Evolutionary conservation across 306 rosid species (phyloP).

Genomic region (Clitoria ternatea): DNA sequence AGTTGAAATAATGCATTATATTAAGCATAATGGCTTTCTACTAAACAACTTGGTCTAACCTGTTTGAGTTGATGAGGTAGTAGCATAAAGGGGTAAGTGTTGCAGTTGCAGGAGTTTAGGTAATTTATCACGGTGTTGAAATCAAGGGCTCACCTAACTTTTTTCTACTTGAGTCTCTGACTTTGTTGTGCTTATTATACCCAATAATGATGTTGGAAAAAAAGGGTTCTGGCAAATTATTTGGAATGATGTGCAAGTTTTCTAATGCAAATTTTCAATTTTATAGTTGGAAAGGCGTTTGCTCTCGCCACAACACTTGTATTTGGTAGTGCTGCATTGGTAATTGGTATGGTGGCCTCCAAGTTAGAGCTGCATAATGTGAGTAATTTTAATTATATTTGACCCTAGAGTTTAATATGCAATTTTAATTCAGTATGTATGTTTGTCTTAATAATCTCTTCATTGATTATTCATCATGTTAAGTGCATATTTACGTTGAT

Average conservation of each 20-base stretch:
- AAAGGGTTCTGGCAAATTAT: background rate
- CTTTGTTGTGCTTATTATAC: background rate
- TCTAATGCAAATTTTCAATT: conserved; percentile 22
- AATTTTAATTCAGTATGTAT: background rate
- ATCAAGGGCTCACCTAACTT: background rate
- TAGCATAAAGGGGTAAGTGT: background rate
- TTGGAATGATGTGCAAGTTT: background rate
- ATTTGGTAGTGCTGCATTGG: conserved; percentile 71
- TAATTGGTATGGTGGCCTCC: conserved; percentile 59
- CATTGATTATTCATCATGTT: conserved; percentile 13
- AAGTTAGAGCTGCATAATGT: conserved; percentile 64
- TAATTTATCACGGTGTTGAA: background rate
- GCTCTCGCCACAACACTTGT: conserved; percentile 67
- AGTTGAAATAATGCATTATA: background rate
- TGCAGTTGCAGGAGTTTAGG: background rate
- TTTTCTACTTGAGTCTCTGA: background rate
- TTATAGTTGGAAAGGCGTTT: conserved; percentile 80
- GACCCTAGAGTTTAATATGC: background rate
- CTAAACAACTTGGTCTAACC: background rate
- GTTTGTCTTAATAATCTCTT: no score
- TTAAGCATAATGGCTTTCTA: background rate
- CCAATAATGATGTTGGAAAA: background rate
- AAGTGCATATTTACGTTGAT: conserved; percentile 6
- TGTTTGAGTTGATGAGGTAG: background rate
- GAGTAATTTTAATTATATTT: conserved; percentile 31